Evolutionary conservation across 1,139 yeast genomes (phyloP), one percentile per base, ranked within the genome.

Genomic region (Suhomyces ambrosiae): DNA sequence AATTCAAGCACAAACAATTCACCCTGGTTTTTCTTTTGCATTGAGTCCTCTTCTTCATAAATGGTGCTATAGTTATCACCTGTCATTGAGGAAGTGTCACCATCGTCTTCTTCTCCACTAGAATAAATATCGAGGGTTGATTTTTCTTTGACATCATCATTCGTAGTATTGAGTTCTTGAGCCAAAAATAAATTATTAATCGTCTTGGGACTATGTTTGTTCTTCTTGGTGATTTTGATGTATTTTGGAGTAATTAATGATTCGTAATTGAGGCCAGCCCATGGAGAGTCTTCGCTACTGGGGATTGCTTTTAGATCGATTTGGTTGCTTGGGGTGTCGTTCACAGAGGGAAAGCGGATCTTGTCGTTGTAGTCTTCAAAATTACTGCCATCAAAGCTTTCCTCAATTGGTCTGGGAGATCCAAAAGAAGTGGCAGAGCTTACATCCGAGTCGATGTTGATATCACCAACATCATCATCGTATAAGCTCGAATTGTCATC

Each of bases 1-100:
- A 89, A 88, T 47, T 79, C 76, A 68, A 86, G 70, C 12, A 80
- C 76, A 78, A 89, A 86, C 7, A 85, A 70, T 12, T 90, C 87
- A 24, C 66, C 66, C 10, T 57, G 33, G 18, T 38, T 41, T 19
- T 32, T 36, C 19, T 40, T 44, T 19, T 45, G 45, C n/a, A n/a
- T n/a, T 25, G 44, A 14, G 14, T 40, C 39, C 25, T 28, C 24
- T 21, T 45, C 43, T 32, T 27, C 36, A 5, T 30, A 27, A 6
- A 12, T 12, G 11, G 16, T 13, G 14, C 23, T 29, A n/a, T 15
- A 8, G n/a, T 9, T 17, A 5, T 32, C 32, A 7, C 13, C n/a
- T 10, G 10, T 24, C 23, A 27, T 16, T 3, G 33, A 22, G 5
- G 21, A 16, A n/a, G 34, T 17, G 12, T 33, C 37, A 3, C 19